Base-by-base conservation (phyloP, 1,284 basidiomycete species). In the Cryptococcus jaspeensis region DNA sequence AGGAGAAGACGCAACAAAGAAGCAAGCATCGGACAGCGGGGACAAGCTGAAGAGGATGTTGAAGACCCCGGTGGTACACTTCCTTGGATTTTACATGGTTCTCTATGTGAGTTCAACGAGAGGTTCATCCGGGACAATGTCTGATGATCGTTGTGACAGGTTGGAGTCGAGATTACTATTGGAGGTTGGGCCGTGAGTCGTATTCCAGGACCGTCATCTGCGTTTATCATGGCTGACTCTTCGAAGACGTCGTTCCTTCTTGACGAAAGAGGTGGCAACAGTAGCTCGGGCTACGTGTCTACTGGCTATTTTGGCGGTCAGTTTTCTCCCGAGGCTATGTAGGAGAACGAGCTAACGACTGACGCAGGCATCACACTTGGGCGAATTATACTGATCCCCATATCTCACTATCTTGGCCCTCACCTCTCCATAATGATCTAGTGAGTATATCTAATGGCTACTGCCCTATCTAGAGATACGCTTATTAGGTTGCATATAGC, bases 221-320 rank as follows among this genome's bases (percentile, higher is more conserved):
- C n/a, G n/a, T n/a, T n/a, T n/a, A n/a, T 28, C 37, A 11, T n/a
- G 18, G 12, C 15, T 32, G n/a, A 36, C 25, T 5, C 36, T 9
- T 15, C 18, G n/a, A 25, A 69, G 62, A 75, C 73, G 2, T 60
- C 70, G 3, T 76, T 73, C 62, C 49, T 76, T 22, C 53, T 71
- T n/a, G 62, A 64, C 43, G 69, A 73, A 50, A 55, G 74, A 55
- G 68, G 67, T 23, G 74, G 71, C n/a, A 52, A 67, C 54, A 53
- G 61, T 37, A 65, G 62, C 51, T 54, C 66, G 5, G 74, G 74
- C 39, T 74, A 74, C 56, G 71, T 74, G 16, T 64, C 74, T 2
- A 60, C 71, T 0, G 74, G 74, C n/a, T 76, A 69, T 62, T 76
- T 73, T 60, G 74, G 65, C 1, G 74, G 73, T 64, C 20, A 48